A percentile compares a stretch with the other conserved stretches of the same genome.
phyloP scores from a whole-genome alignment of 441 rosid species.

The Corymbia citriodora region DNA sequence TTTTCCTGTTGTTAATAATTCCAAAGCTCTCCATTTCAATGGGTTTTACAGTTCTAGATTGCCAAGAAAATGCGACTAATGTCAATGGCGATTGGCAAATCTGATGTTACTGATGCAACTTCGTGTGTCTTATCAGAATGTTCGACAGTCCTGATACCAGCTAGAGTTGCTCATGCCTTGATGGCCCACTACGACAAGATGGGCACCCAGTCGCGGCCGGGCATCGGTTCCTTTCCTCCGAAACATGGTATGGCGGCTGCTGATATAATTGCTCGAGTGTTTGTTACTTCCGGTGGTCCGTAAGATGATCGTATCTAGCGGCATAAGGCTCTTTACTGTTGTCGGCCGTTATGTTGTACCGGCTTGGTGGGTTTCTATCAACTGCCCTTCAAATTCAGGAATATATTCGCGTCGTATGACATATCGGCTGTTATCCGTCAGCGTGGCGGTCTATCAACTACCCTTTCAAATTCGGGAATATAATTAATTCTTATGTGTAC shows the following conservation, averaged over 20 bases:
- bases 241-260: constrained; percentile 26
- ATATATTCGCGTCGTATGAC: neutral
- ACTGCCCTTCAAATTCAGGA: neutral
- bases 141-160: constrained; percentile 57
- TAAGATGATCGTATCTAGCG: neutral
- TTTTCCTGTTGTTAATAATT: neutral
- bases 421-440: neutral
- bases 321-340: neutral
- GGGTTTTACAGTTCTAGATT: neutral
- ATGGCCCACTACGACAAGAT: constrained; percentile 56
- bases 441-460: neutral
- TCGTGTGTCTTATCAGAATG: constrained; percentile 30
- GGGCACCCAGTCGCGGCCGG: constrained; percentile 43
- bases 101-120: neutral
- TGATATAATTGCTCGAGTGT: neutral
- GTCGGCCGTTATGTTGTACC: neutral
- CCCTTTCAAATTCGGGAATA: neutral
- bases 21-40: neutral
- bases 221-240: constrained; percentile 21
- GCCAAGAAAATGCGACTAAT: neutral
- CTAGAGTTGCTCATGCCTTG: constrained; percentile 26
- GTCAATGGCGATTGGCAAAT: neutral
- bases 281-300: neutral
- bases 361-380: neutral
- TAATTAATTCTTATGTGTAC: neutral